Percentiles rank a stretch among this genome's conserved stretches.
phyloP scores from a whole-genome alignment of 306 rosid species.

The Castanospermum australe region DNA sequence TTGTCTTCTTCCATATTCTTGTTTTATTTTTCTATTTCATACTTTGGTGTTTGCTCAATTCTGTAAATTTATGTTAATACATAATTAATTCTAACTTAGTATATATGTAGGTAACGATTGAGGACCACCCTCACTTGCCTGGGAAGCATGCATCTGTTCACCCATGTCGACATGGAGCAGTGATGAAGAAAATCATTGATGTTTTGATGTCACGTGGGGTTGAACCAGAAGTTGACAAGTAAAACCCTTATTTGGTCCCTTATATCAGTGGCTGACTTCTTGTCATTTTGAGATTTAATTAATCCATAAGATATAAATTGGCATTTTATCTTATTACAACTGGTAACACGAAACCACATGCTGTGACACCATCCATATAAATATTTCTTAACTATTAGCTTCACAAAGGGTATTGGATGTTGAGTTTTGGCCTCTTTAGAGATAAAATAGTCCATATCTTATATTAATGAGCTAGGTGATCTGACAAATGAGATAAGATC shows the following conservation, averaged over 20 bases:
- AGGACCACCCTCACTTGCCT: slow-evolving; percentile 69
- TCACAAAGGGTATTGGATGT: not conserved
- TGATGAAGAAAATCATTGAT: slow-evolving; percentile 75
- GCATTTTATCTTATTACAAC: not conserved
- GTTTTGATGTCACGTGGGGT: slow-evolving; percentile 76
- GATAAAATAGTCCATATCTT: not conserved
- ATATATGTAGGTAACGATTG: slow-evolving; percentile 57
- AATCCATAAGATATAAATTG: not conserved
- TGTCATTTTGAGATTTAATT: not conserved
- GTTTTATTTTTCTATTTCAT: not conserved
- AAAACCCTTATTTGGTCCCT: not conserved
- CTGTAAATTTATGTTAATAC: not conserved
- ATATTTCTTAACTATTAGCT: not conserved
- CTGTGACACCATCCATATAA: not conserved
- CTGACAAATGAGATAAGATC: not conserved
- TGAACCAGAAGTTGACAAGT: slow-evolving; percentile 80
- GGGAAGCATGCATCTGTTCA: slow-evolving; percentile 80
- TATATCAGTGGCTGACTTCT: not conserved
- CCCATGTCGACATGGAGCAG: slow-evolving; percentile 77
- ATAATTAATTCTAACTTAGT: not conserved
- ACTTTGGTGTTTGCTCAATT: not conserved
- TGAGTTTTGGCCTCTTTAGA: not conserved
- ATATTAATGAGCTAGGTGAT: not conserved
- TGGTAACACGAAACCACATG: not conserved
- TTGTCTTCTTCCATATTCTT: not conserved